Base-by-base conservation (phyloP, 306 rosid species). In the Aeschynomene evenia region DNA sequence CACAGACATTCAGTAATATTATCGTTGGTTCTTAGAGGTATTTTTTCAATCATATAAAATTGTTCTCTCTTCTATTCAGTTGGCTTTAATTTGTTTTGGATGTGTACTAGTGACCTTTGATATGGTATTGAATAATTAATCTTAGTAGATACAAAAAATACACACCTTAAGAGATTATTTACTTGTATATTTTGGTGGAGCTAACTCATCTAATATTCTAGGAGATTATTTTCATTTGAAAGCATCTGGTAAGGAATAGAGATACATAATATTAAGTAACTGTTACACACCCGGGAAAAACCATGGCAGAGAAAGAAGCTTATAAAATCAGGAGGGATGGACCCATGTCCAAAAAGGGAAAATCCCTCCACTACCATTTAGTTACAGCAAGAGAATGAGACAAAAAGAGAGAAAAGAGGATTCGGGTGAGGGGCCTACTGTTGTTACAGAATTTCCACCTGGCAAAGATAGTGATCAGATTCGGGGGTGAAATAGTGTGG, bases 181-280 rank as follows among this genome's bases (percentile, higher is more conserved):
- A 34, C 21, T 39, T 22, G 55, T 52, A 16, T 39, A 26, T 72
- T 61, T n/a, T 48, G 62, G 7, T 22, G 60, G 66, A 58, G 42
- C 10, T 52, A 52, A 61, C 57, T 33, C 57, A 14, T 52, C 24
- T 46, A 40, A 22, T 77, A 53, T 36, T 62, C 51, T 70, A 63
- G 63, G 55, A 64, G 68, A 20, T 29, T 68, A 53, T 40, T 68
- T 42, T 71, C 29, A 45, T 54, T 34, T 9, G 48, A 53, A 64
- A 63, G 37, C 23, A 63, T 63, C 55, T 39, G 24, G 58, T 14
- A 46, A 24, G 56, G 49, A 29, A 29, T 60, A 61, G 46, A 21
- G 54, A 54, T 22, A 12, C n/a, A n/a, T 63, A 55, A 31, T 53
- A 54, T 66, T 40, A 22, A 68, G n/a, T n/a, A n/a, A n/a, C n/a